Base-by-base conservation (phyloP, 352 stramenopile genomes). In the Phytophthora quininea region DNA sequence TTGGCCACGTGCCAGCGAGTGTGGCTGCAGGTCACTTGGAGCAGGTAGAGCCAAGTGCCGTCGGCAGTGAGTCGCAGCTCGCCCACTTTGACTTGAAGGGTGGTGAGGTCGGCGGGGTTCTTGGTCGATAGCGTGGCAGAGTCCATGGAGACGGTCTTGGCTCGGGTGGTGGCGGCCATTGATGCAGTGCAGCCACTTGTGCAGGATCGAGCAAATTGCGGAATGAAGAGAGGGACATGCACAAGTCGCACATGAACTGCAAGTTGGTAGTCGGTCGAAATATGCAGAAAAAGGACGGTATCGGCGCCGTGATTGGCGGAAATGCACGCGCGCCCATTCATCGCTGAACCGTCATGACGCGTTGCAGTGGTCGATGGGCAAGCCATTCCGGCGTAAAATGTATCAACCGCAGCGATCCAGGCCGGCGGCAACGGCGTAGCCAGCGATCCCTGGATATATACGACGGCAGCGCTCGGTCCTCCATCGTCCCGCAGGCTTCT, bases 21-120 rank as follows among this genome's bases (percentile, higher is more conserved):
- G 24, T 50, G 56, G 32, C 62, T 72, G 58, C 77, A 89, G n/a
- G 69, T 63, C 37, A 92, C 71, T 24, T 90, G 64, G 40, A 92
- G 74, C 59, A 86, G 71, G 58, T 90, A 92, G 27, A 86, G 74
- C 84, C 84, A 92, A 54, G 74, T 86, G 50, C 80, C 78, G 29
- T 92, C 79, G 24, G 74, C 62, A 8, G 80, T 74, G 8, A 86
- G 75, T 12, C 80, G 79, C 46, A 91, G 56, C 64, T 92, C 84
- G 24, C 79, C 69, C 51, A 92, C 73, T 31, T 65, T 66, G 29
- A 91, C 79, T 48, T 82, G 65, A n/a, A 92, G 65, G 24, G 78
- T 75, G 48, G 67, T 72, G 15, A 92, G 69, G 57, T 92, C 82
- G 33, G 61, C 45, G 51, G 14, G 62, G 65, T 15, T 74, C 61